Evolutionary conservation across 176 grass and related monocot species (phyloP).

Genomic region (Zea luxurians): DNA sequence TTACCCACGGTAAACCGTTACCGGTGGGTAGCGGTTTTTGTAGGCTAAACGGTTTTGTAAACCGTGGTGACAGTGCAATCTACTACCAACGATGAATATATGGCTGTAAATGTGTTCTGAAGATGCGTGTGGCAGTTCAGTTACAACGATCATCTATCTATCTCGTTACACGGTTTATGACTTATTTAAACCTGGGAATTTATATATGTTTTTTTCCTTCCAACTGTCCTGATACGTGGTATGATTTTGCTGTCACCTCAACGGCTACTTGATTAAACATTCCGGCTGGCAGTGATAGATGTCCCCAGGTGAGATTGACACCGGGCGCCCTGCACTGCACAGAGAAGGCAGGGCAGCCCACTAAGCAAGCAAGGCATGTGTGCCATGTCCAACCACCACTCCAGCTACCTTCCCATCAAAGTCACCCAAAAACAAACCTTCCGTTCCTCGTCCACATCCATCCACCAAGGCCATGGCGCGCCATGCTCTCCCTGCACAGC

Average conservation of each 20-base stretch:
- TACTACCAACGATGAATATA: background rate
- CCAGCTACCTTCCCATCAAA: constrained; percentile 37
- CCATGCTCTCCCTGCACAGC: background rate
- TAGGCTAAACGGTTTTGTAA: too few species aligned
- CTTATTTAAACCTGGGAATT: background rate
- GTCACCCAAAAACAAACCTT: constrained; percentile 33
- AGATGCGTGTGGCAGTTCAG: background rate
- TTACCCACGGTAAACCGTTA: too few species aligned
- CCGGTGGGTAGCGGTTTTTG: too few species aligned
- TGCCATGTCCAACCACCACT: constrained; percentile 38
- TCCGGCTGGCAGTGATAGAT: constrained; percentile 27
- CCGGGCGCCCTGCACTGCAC: background rate
- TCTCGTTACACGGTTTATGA: background rate
- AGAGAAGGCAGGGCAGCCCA: constrained; percentile 1
- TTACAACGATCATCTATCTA: background rate
- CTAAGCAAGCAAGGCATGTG: constrained; percentile 60
- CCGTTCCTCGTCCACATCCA: constrained; percentile 20
- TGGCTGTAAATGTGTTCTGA: background rate
- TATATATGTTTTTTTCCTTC: background rate
- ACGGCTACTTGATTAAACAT: constrained; percentile 43
- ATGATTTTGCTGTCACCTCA: constrained; percentile 34
- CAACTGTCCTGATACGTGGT: background rate
- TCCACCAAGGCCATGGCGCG: background rate
- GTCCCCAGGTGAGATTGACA: constrained; percentile 43
- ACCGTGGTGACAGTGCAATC: background rate